Base-by-base conservation (phyloP, 2,329 filamentous ascomycete genomes). In the Lecanoromycetidae sp. region DNA sequence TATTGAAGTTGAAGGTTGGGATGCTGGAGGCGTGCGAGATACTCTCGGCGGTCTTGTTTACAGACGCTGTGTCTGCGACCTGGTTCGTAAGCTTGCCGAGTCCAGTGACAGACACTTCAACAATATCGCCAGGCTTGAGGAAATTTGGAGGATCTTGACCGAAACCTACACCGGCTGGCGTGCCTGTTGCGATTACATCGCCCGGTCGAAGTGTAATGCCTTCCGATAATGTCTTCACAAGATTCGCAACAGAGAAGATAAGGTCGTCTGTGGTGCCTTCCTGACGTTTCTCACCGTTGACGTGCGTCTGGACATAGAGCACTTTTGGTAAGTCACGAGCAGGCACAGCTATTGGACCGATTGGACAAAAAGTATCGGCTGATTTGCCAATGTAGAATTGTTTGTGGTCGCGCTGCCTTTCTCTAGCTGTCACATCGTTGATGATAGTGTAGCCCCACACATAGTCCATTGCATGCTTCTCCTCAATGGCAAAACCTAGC, bases 361-460 rank as follows among this genome's bases (percentile, higher is more conserved):
- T 76, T 0, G 73, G 73, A 51, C 72, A 77, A 52, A 71, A 76
- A 0, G 71, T 75, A 55, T 77, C 72, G 0, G 67, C 60, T 0
- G 69, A 74, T 56, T 77, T 77, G 7, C 75, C 74, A 40, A 79
- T 69, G 46, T 71, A 77, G 56, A 77, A 78, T 51, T 79, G 75
- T 56, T 77, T 77, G 49, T 78, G 75, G 40, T 78, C 73, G 22
- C 71, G 58, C 56, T 78, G 75, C 53, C 67, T 65, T 35, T 71
- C 70, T 9, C 75, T 60, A 0, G 72, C 71, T 0, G 74, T 75
- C n/a, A 77, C 62, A 41, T 77, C 75, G 53, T 78, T 77, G 35
- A 72, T 65, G 30, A 75, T 75, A 0, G 72, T 75, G 51, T 70
- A 77, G 0, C 74, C 75, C 71, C 72, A 76, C 2, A 77, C 71